Percentiles rank a stretch among this genome's conserved stretches.
phyloP scores from a whole-genome alignment of 2,329 filamentous ascomycete genomes.

The Colletotrichum plurivorum region DNA sequence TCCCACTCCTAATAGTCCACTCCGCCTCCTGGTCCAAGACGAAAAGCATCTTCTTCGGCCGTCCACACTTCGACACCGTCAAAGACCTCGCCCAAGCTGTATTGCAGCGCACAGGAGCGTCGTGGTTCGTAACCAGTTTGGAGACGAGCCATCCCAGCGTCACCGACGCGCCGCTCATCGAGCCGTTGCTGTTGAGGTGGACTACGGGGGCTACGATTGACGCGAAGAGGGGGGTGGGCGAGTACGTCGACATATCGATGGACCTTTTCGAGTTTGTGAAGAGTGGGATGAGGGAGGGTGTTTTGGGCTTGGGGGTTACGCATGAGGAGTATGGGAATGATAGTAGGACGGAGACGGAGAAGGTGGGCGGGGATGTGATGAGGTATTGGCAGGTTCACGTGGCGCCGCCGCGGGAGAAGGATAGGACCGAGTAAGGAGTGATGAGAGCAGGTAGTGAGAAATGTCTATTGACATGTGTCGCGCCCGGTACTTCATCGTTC shows the following conservation, averaged over 20 bases:
- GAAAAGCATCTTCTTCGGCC: slow-evolving; percentile 71
- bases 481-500: too few relatives aligned
- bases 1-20: slow-evolving; percentile 74
- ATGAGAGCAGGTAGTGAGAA: background rate
- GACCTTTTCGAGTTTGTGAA: slow-evolving; percentile 68
- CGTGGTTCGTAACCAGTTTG: slow-evolving; percentile 69
- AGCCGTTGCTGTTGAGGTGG: slow-evolving; percentile 72
- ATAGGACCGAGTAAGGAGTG: background rate
- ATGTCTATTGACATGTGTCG: background rate
- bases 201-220: slow-evolving; percentile 74
- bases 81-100: slow-evolving; percentile 61
- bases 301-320: slow-evolving; percentile 66
- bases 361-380: slow-evolving; percentile 51
- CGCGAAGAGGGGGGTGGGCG: slow-evolving; percentile 66
- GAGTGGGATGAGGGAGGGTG: slow-evolving; percentile 57
- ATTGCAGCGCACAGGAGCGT: slow-evolving; percentile 56
- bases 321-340: slow-evolving; percentile 54
- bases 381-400: slow-evolving; percentile 61
- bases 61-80: slow-evolving; percentile 76
- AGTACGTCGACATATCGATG: slow-evolving; percentile 72
- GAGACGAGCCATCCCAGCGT: slow-evolving; percentile 74
- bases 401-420: slow-evolving; percentile 27
- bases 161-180: slow-evolving; percentile 76
- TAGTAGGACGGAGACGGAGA: slow-evolving; percentile 55
- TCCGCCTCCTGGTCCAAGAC: slow-evolving; percentile 75